Conservation (phyloP, 345 rosid species). For the Hevea brasiliensis region DNA sequence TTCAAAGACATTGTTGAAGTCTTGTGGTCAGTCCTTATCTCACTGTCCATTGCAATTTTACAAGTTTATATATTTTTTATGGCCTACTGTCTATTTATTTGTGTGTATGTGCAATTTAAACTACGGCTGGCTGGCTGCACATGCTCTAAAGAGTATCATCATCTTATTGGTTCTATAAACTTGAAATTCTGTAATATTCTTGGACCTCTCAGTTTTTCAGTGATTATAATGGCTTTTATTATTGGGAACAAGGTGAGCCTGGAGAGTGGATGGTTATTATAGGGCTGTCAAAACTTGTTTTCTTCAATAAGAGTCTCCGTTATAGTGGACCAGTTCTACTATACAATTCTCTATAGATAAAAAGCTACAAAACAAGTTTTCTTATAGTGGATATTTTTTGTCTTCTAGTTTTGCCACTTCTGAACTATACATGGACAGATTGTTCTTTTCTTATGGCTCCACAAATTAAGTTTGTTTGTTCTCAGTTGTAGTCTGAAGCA, state of each 20-base stretch:
- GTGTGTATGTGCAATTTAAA: neutral
- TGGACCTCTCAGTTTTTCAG: neutral
- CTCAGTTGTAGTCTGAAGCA: too few species aligned
- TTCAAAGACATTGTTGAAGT: constrained; percentile 67
- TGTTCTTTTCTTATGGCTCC: too few species aligned
- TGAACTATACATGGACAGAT: too few species aligned
- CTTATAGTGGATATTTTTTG: neutral
- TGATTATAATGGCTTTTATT: neutral
- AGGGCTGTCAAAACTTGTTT: neutral
- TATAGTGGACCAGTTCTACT: too few species aligned
- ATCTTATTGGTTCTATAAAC: neutral
- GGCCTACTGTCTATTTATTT: neutral
- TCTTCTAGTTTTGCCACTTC: too few species aligned
- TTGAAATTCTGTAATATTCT: neutral
- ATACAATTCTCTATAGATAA: neutral
- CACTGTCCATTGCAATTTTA: neutral
- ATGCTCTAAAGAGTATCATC: too few species aligned
- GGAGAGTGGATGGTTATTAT: neutral
- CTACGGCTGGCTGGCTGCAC: neutral
- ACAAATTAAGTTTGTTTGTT: too few species aligned
- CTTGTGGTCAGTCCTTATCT: constrained; percentile 55
- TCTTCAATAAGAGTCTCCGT: neutral
- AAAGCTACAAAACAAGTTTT: neutral
- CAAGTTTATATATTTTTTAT: neutral
- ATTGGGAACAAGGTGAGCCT: neutral